phyloP scores from a whole-genome alignment of 163 green algal genomes.

The Chloromonas sp. region DNA sequence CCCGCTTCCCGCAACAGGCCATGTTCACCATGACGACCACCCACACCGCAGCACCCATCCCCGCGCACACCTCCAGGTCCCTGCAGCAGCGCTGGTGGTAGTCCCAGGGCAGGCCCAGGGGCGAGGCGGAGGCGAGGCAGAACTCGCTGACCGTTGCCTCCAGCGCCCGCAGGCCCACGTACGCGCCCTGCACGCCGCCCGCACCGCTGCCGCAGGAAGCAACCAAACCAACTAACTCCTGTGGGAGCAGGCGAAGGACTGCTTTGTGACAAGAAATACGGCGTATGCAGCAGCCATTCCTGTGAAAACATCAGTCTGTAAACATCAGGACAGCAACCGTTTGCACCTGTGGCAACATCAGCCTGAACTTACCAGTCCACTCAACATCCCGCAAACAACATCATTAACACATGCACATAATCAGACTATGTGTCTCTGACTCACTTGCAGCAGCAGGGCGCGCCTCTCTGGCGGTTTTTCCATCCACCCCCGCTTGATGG shows the following conservation, averaged over 20 bases:
- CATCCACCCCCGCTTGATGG: conserved; percentile 57
- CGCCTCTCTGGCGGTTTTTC: background rate
- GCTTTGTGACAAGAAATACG: too few relatives aligned
- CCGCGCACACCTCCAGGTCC: conserved; percentile 39
- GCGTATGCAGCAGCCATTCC: too few relatives aligned
- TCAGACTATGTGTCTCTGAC: too few relatives aligned
- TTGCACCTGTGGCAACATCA: too few relatives aligned
- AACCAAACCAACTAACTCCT: background rate
- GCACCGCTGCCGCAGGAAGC: background rate
- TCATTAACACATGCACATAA: too few relatives aligned
- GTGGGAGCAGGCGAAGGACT: background rate
- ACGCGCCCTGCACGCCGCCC: background rate
- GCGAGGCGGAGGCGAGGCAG: conserved; percentile 37
- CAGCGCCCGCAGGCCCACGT: conserved; percentile 49
- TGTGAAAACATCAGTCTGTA: too few relatives aligned
- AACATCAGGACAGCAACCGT: too few relatives aligned
- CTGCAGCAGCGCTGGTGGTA: conserved; percentile 56
- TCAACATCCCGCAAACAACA: too few relatives aligned
- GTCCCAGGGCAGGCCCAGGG: conserved; percentile 61
- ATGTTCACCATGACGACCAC: too few relatives aligned
- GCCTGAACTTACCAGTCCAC: too few relatives aligned
- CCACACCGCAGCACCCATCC: too few relatives aligned
- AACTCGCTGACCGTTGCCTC: conserved; percentile 65
- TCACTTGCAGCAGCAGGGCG: background rate
- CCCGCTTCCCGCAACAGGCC: too few relatives aligned